Evolutionary conservation across 345 rosid genomes (phyloP).

Genomic region (Jatropha curcas): DNA sequence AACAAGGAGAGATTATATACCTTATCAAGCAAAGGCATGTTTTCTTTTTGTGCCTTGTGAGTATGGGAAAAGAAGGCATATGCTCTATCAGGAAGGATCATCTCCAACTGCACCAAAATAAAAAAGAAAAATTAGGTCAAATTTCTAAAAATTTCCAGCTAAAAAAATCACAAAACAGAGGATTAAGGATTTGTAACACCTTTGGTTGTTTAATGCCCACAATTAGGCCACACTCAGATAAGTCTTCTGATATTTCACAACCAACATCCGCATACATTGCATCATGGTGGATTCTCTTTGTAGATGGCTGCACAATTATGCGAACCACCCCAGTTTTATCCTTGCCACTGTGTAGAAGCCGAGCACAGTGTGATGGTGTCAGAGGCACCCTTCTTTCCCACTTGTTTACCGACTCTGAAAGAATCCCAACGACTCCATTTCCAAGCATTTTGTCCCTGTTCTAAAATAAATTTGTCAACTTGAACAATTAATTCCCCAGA

Average conservation of each 20-base stretch:
- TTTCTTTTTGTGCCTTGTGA: constrained; percentile 85
- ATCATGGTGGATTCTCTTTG: constrained; percentile 87
- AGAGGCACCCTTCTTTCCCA: constrained; percentile 96
- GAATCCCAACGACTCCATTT: constrained; percentile 84
- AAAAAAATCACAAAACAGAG: background rate
- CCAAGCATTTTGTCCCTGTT: constrained; percentile 53
- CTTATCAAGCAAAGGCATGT: constrained; percentile 84
- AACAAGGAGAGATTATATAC: constrained; percentile 26
- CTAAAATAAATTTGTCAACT: background rate
- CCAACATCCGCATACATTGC: constrained; percentile 77
- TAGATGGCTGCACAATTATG: constrained; percentile 84
- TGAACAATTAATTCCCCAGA: background rate
- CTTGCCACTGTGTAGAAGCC: constrained; percentile 69
- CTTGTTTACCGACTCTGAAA: constrained; percentile 73
- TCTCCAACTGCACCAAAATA: constrained; percentile 50
- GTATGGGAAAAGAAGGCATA: constrained; percentile 94
- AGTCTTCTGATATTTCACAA: constrained; percentile 78
- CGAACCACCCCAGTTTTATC: constrained; percentile 70
- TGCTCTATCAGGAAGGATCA: constrained; percentile 78
- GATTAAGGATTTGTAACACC: constrained; percentile 33
- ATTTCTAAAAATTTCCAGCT: background rate
- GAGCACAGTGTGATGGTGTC: constrained; percentile 87
- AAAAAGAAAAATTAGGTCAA: constrained; percentile 7
- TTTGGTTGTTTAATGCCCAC: constrained; percentile 84
- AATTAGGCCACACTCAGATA: constrained; percentile 84